Evolutionary conservation across 1,284 basidiomycete species (phyloP), one percentile per base, ranked within the genome.

Genomic region (Athelia psychrophila): DNA sequence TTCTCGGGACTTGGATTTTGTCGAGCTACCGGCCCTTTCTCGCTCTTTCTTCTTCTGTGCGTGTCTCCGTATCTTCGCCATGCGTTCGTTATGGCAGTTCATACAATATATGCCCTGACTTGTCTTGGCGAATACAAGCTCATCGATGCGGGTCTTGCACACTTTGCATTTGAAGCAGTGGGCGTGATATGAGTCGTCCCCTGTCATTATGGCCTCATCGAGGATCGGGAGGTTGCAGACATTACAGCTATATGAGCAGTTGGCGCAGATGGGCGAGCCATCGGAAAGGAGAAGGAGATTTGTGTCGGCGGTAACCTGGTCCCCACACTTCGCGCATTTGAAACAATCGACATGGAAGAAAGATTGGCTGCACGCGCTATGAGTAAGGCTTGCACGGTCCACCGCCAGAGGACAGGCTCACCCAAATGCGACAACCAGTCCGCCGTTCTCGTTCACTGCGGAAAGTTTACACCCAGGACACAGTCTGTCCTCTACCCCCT

Each of bases 51-150:
- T 83, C 60, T 79, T 82, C 72, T 98, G 93, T 2, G 92, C 89
- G 67, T 98, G 93, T 56, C 91, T 84, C 57, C 93, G 75, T 59
- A 93, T 94, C 58, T 92, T 83, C 25, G 93, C 93, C 64, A 98
- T 96, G 51, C 97, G 88, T 56, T 98, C 92, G 70, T 95, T 97
- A 68, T 99, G 97, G 64, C 96, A 99, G 50, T 86, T 85, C 95
- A 98, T 98, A 69, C 96, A 99, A 70, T 99, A 99, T 57, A 99
- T 98, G 47, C 97, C 96, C 64, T 98, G 93, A 56, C 87, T 93
- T 1, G 97, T 99, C 77, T 98, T 99, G 51, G 96, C 97, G 63
- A 98, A 99, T 52, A 98, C 93, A 49, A 99, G 84, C 68, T 99
- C 96, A 70, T 98, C 95, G 61, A 99, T 99, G 54, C 93, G 83